These are phyloP conservation scores for Anisodus tanguticus DNA, from an alignment of 257 asterid species.

Conservation along the genomic window DNA sequence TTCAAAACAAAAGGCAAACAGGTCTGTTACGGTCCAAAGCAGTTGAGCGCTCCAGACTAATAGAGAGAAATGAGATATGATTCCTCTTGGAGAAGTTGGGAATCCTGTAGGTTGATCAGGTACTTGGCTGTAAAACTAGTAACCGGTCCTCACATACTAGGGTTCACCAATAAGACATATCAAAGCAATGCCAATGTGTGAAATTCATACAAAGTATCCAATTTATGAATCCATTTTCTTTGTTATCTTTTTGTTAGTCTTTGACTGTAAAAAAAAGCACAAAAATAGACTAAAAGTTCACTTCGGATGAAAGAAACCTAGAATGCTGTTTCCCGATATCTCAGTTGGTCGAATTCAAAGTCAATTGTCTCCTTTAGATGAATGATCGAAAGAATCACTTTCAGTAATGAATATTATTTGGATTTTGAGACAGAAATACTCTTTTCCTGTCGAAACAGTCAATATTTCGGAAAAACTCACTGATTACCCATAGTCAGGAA, in stretches of 20 bases:
- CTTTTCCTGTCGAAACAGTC: not conserved
- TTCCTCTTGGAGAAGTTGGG: not conserved
- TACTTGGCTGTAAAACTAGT: not conserved
- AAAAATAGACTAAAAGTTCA: not conserved
- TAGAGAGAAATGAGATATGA: not conserved
- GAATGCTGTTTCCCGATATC: not conserved
- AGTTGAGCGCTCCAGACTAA: too few relatives aligned
- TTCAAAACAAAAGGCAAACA: too few relatives aligned
- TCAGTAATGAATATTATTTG: not conserved
- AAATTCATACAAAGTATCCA: slow-evolving; percentile 1
- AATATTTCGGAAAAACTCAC: not conserved
- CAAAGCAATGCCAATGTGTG: not conserved
- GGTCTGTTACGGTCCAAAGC: too few relatives aligned
- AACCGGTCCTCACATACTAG: not conserved
- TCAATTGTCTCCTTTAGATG: not conserved
- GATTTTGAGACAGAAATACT: not conserved
- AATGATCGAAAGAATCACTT: not conserved
- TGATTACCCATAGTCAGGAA: not conserved
- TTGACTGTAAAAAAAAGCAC: not conserved
- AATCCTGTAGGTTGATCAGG: not conserved
- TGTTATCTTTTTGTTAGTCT: not conserved
- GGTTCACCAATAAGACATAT: not conserved
- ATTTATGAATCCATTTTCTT: not conserved
- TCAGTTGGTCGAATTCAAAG: too few relatives aligned
- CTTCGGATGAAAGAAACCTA: not conserved